Evolutionary conservation across 2,329 filamentous ascomycete genomes (phyloP).

Genomic region (Neonectria faginata): DNA sequence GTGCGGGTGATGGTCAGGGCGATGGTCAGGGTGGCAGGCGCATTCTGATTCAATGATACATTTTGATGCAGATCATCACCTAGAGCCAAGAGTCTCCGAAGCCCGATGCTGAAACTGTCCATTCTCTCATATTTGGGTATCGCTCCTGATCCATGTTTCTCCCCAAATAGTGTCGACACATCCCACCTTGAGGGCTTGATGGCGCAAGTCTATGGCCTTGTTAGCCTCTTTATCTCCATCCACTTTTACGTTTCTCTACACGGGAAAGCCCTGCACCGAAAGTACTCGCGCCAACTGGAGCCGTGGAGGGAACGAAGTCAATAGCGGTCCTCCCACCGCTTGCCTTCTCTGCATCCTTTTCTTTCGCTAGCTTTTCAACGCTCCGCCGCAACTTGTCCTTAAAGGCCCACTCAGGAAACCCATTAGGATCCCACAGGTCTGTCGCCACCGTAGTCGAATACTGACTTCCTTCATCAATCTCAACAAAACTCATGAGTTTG

Average conservation of each 20-base stretch:
- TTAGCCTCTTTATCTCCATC: constrained; percentile 46
- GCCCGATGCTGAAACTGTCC: constrained; percentile 25
- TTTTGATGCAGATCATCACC: constrained; percentile 39
- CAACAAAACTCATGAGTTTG: constrained; percentile 78
- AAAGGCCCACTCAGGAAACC: constrained; percentile 67
- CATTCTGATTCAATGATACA: constrained; percentile 49
- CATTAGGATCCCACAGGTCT: constrained; percentile 68
- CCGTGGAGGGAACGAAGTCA: constrained; percentile 61
- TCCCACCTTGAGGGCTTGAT: constrained; percentile 5
- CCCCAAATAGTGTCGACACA: background rate
- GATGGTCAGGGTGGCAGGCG: constrained; percentile 36
- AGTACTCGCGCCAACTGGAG: constrained; percentile 36
- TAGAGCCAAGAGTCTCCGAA: constrained; percentile 28
- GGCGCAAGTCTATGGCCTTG: background rate
- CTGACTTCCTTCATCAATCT: constrained; percentile 62
- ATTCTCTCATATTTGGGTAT: constrained; percentile 29
- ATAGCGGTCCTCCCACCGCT: constrained; percentile 57
- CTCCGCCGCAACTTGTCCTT: constrained; percentile 62
- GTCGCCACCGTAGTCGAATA: constrained; percentile 72
- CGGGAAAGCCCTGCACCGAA: constrained; percentile 38
- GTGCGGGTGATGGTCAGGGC: constrained; percentile 27
- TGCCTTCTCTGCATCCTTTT: constrained; percentile 58
- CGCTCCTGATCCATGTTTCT: constrained; percentile 16
- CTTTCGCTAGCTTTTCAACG: constrained; percentile 59
- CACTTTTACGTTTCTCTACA: constrained; percentile 51